Base-by-base conservation (phyloP, 192 early-diverging fungal genomes). In the Mortierella claussenii region DNA sequence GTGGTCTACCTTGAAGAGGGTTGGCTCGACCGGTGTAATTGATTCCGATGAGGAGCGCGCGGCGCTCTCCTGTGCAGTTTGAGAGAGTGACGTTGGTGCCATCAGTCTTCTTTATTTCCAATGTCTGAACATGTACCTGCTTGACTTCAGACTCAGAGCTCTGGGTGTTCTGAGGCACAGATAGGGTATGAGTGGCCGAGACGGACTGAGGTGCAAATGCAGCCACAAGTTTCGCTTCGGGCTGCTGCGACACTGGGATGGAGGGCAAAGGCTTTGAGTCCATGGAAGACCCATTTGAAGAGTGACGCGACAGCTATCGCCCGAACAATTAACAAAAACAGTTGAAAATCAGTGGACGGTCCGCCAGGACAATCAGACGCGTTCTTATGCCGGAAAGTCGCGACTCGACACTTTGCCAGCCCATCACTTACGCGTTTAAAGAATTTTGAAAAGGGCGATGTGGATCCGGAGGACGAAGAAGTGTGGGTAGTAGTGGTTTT, bases 11-110 rank as follows among this genome's bases (percentile, higher is more conserved):
- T n/a, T 76, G 64, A 3, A 76, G 59, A 44, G 50, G 52, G 21
- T 76, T 76, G 30, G 50, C 20, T 10, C 34, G 42, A 21, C 65
- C 73, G 24, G 45, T 51, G 65, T 81, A 81, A 36, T 81, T 81
- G 24, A 81, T 81, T 15, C 80, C 80, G 26, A 81, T 81, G 23
- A 81, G 70, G 18, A 81, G 15, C 23, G 80, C 80, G 21, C 60
- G 60, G 8, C 62, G 60, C 2, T 79, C 27, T 1, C 76, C 76
- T 24, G 66, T 65, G 43, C 76, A 79, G 44, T 68, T 20, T 1
- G 76, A 79, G 36, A 67, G 64, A 4, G 64, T n/a, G 0, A 62
- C 17, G 23, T 24, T 44, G 47, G 58, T 27, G 30, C 73, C 73
- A 17, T 76, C 53, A 8, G 52, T n/a, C 9, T 43, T 40, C 64